phyloP scores from a whole-genome alignment of 2,329 filamentous ascomycete species.

The Aspergillus awamori region DNA sequence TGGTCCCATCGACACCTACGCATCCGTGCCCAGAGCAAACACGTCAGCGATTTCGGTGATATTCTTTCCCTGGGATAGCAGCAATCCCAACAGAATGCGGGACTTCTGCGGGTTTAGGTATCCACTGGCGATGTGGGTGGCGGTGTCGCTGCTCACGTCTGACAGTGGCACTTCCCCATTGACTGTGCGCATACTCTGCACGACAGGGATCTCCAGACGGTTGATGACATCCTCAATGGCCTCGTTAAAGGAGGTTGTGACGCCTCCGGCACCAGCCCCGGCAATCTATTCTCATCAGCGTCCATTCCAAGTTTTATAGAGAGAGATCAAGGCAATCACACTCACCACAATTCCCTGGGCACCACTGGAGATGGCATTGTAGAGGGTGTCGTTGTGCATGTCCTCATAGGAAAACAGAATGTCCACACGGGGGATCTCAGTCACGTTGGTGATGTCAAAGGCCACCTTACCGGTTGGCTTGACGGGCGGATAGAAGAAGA shows the following conservation, averaged over 20 bases:
- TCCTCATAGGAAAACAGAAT: constrained; percentile 33
- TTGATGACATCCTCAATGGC: constrained; percentile 22
- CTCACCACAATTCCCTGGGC: constrained; percentile 31
- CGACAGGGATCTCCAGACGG: constrained; percentile 24
- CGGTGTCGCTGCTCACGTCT: constrained; percentile 20
- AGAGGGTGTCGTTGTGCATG: constrained; percentile 29
- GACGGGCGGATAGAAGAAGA: constrained; percentile 62
- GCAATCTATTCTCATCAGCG: constrained; percentile 22
- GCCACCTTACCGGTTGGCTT: constrained; percentile 49
- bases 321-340: not conserved
- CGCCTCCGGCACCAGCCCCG: constrained; percentile 28
- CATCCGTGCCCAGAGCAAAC: constrained; percentile 14
- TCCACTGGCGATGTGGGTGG: constrained; percentile 27
- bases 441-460: constrained; percentile 21
- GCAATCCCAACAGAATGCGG: constrained; percentile 22
- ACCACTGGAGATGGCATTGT: constrained; percentile 25
- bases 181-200: constrained; percentile 28
- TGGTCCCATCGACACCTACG: not conserved
- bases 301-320: not conserved
- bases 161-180: constrained; percentile 30
- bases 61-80: constrained; percentile 19
- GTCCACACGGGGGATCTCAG: constrained; percentile 29
- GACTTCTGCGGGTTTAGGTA: constrained; percentile 24
- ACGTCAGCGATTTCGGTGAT: constrained; percentile 15
- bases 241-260: constrained; percentile 20